Conservation (phyloP, 2,329 filamentous ascomycete genomes). For the Penicillium sp. region DNA sequence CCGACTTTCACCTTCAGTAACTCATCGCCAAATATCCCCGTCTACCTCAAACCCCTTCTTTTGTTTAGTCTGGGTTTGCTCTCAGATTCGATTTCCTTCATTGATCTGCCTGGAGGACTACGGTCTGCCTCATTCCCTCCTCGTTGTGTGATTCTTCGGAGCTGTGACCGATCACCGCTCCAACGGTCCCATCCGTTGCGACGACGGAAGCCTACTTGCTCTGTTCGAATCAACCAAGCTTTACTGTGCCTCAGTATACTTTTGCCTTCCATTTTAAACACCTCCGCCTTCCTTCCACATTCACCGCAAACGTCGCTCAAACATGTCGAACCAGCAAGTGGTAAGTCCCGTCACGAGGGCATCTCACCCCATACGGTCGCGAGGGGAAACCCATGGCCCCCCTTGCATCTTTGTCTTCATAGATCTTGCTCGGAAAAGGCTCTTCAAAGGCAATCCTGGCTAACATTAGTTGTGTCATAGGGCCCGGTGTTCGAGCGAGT, state of each 20-base stretch:
- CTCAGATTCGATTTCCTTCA: not conserved
- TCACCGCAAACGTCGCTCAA: conserved; percentile 11
- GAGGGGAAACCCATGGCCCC: conserved; percentile 16
- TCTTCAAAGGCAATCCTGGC: conserved; percentile 16
- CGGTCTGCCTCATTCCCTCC: not conserved
- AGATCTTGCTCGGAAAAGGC: not conserved
- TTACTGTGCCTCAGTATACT: not conserved
- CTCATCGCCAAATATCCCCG: conserved; percentile 24
- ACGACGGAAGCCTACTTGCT: conserved; percentile 17
- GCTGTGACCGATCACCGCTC: conserved; percentile 16
- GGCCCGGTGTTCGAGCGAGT: conserved; percentile 87
- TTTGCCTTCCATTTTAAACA: not conserved
- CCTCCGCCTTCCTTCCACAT: not conserved
- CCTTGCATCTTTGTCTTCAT: not conserved
- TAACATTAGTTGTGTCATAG: conserved; percentile 40
- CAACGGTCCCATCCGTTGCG: conserved; percentile 23
- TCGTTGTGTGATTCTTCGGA: conserved; percentile 10
- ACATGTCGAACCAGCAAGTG: conserved; percentile 51
- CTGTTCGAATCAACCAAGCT: conserved; percentile 1
- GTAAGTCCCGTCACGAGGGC: conserved; percentile 40
- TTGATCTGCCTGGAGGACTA: not conserved
- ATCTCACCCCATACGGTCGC: conserved; percentile 23
- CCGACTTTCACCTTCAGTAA: conserved; percentile 37
- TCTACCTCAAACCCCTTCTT: conserved; percentile 4
- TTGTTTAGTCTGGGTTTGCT: not conserved